Base-by-base conservation (phyloP, 2,329 filamentous ascomycete species). In the Podosphaera aphanis region DNA sequence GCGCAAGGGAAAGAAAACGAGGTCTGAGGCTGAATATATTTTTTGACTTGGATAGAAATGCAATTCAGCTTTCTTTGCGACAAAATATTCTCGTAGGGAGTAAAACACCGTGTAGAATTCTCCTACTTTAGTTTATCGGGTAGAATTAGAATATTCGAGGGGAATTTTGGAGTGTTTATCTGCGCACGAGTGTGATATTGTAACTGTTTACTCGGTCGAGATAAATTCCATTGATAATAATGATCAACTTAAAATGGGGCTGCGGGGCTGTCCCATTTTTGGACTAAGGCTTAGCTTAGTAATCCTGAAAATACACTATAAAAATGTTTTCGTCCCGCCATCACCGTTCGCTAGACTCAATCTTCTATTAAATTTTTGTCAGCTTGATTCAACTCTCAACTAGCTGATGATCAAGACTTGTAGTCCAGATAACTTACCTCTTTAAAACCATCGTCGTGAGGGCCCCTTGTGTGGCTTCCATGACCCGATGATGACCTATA, bases 371-470 rank as follows among this genome's bases (percentile, higher is more conserved):
- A 79, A 80, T 78, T 71, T 75, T 76, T 71, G 70, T 67, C 73
- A 72, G 70, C 67, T 69, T 61, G 67, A 68, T 55, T 52, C 47
- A 53, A 55, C 59, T 56, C 59, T 65, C 56, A 75, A 69, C 73
- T 70, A 68, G 67, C 71, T 79, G 74, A 67, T 69, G 73, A 78
- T 67, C 79, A 73, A 73, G 73, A 73, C 72, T 70, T 62, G 71
- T 71, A 68, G 78, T 79, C 78, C 65, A 83, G 78, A 83, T n/a
- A 46, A 54, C 49, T 61, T 63, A 70, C 77, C 71, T 72, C 74
- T 78, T 67, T 79, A 83, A 83, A 83, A 83, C 79, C 78, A 78
- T 83, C 71, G 72, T 75, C 71, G 75, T 73, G 78, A 83, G 74
- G 72, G 73, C 65, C 68, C 63, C 64, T 60, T 53, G 52, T 62